Base-by-base conservation (phyloP, 352 stramenopile genomes). In the Peronospora belbahrii region DNA sequence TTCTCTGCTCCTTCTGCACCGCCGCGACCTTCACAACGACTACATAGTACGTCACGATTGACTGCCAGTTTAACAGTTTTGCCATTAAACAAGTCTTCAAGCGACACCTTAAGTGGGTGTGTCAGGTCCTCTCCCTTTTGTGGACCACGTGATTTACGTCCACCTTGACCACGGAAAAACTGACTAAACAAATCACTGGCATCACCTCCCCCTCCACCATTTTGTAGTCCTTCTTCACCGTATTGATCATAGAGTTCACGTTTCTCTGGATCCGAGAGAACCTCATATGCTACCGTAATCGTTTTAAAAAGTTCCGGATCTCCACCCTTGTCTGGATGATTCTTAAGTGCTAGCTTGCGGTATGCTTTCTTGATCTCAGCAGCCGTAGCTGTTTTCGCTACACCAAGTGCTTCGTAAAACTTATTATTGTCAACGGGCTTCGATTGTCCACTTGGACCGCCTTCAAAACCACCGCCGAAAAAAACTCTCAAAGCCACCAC, bases 31-130 rank as follows among this genome's bases (percentile, higher is more conserved):
- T 92, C 83, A 53, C 89, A 97, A 48, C 77, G 68, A 17, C 62
- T 58, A 43, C 89, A 97, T 8, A 96, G 56, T 51, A 95, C 87
- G 59, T 98, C 95, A 28, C 95, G 91, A 56, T 96, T 98, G 43
- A 99, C 92, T 2, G 95, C 93, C 15, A 99, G 70, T 56, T 98
- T 98, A 37, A 97, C 89, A 5, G 93, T 99, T 72, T 99, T 99
- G 62, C 97, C 97, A 59, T 98, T 98, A 85, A 98, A 99, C 36
- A 99, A 66, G 58, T 99, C 96, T 65, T 99, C 96, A 34, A 99
- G 74, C 40, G 86, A 97, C 18, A 99, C 95, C 65, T 97, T 97
- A 48, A 98, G 73, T 23, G 88, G 87, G 74, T 98, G 90, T 39
- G 77, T 90, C 42, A 98, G 75, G 57, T 97, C 89, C 39, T 98